Conservation (phyloP, 345 rosid genomes). For the Angophora floribunda region DNA sequence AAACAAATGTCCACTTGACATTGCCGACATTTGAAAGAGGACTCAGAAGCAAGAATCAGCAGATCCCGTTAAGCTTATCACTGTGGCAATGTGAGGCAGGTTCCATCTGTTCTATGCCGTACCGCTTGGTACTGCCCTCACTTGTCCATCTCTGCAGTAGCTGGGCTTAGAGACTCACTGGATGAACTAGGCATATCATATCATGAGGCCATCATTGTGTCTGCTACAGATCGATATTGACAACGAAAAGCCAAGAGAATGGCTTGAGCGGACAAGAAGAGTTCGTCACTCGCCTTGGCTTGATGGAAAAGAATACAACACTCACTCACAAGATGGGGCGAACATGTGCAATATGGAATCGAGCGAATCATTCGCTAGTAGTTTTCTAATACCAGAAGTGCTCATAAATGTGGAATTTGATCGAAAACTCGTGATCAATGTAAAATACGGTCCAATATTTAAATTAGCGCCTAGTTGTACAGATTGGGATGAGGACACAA, state of each 20-base stretch:
- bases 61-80: background rate
- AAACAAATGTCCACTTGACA: background rate
- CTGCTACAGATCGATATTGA: background rate
- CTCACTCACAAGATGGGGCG: background rate
- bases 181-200: background rate
- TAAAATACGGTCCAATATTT: background rate
- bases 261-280: background rate
- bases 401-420: background rate
- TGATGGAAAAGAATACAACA: background rate
- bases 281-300: background rate
- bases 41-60: background rate
- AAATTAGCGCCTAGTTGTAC: background rate
- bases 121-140: background rate
- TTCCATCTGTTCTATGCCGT: background rate
- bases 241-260: background rate
- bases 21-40: background rate
- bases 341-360: background rate
- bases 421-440: background rate
- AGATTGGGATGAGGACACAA: background rate
- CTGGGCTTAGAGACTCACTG: background rate
- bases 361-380: background rate
- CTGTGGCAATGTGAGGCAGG: background rate
- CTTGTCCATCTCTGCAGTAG: background rate
- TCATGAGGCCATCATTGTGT: background rate
- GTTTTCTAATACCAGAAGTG: background rate